Evolutionary conservation across 768 basidiomycete genomes (phyloP), one percentile per base, ranked within the genome.

Genomic region (Mycena maculata): DNA sequence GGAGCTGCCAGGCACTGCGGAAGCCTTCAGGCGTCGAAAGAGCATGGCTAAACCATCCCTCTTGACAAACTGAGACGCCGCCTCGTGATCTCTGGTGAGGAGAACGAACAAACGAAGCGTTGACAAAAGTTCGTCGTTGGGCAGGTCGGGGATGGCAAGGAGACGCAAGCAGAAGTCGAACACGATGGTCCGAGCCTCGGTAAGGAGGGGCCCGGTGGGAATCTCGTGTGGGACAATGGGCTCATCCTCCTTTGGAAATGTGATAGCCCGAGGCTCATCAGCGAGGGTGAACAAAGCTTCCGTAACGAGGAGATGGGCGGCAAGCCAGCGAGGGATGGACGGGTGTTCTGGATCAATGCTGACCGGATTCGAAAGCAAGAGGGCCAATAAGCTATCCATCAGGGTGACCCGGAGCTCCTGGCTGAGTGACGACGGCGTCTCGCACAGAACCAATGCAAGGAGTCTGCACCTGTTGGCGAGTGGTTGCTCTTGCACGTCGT

Each of bases 401-500:
- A 94, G 79, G 4, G 78, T 80, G 60, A 84, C 83, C 56, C 86
- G 84, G 41, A 89, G 82, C 47, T 87, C 84, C 60, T 82, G 76
- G 57, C 84, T 82, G 41, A 90, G 80, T 5, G 90, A 83, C 1
- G 88, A 86, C 0, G 90, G 87, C 3, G 87, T 86, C 74, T 96
- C 95, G 70, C 88, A 89, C 23, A 95, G 82, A 15, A 96, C 88
- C 38, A 97, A 81, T 8, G 95, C 95, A 31, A 98, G 84, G 8
- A 99, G 83, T 54, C 95, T 92, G 68, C 94, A 93, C 28, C 96
- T 85, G 58, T 93, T 92, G 15, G 92, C 88, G 30, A 97, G 81
- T 0, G 90, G 88, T 71, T 91, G 89, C 71, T 96, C 94, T 69
- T 89, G 87, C 6, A 87, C 83, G 69, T 92, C 89, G 71, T 90